phyloP scores from a whole-genome alignment of 2,329 filamentous ascomycete species.

The Exserohilum turcica region DNA sequence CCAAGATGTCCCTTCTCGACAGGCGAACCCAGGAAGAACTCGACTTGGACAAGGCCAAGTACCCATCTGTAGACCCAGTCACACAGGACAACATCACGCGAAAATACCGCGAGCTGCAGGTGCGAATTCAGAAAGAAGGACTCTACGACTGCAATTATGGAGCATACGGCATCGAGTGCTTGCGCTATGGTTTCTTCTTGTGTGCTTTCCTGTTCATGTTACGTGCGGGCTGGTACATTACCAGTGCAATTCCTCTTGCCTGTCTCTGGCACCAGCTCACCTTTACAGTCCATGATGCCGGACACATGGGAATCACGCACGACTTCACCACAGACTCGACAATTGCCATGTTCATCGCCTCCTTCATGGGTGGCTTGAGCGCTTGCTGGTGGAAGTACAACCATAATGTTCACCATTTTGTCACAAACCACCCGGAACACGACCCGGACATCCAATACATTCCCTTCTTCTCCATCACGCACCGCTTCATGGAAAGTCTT shows the following conservation, averaged over 20 bases:
- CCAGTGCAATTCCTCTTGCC: slow-evolving; percentile 76
- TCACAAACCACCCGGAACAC: slow-evolving; percentile 93
- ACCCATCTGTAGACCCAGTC: slow-evolving; percentile 73
- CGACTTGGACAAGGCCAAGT: slow-evolving; percentile 75
- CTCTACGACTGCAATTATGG: slow-evolving; percentile 85
- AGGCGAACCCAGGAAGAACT: slow-evolving; percentile 75
- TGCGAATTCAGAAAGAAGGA: slow-evolving; percentile 72
- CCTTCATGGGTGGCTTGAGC: slow-evolving; percentile 87
- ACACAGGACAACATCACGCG: slow-evolving; percentile 77
- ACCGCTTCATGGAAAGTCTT: slow-evolving; percentile 68
- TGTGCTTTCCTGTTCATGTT: slow-evolving; percentile 60
- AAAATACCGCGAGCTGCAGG: slow-evolving; percentile 80
- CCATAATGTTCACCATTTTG: slow-evolving; percentile 95
- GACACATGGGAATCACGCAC: slow-evolving; percentile 97
- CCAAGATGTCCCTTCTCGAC: slow-evolving; percentile 69
- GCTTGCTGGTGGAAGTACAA: slow-evolving; percentile 97
- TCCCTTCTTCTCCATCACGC: slow-evolving; percentile 70
- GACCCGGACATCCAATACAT: slow-evolving; percentile 89
- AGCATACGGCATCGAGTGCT: slow-evolving; percentile 75
- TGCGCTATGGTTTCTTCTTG: slow-evolving; percentile 74
- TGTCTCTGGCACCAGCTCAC: slow-evolving; percentile 92
- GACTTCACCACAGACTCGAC: slow-evolving; percentile 80
- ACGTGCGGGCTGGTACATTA: slow-evolving; percentile 51
- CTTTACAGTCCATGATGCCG: slow-evolving; percentile 92
- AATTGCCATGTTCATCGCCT: slow-evolving; percentile 88